phyloP scores from a whole-genome alignment of 352 stramenopile species.

The Phytophthora hibernalis region DNA sequence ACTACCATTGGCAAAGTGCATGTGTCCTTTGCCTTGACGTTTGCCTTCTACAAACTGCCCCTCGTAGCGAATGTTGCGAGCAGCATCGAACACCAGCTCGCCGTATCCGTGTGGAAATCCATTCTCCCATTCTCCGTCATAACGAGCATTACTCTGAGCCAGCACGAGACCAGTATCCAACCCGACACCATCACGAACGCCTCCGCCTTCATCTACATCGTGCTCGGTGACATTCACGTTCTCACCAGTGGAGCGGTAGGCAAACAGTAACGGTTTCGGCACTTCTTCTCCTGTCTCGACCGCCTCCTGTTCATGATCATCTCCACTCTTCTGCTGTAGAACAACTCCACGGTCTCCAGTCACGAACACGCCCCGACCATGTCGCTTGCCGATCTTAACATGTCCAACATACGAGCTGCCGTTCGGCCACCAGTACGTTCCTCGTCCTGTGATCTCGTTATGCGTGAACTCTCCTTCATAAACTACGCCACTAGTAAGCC shows the following conservation, averaged over 20 bases:
- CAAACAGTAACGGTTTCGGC: conserved; percentile 39
- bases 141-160: conserved; percentile 61
- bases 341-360: conserved; percentile 44
- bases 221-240: not conserved
- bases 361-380: conserved; percentile 77
- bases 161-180: conserved; percentile 17
- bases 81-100: conserved; percentile 74
- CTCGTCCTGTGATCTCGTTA: conserved; percentile 74
- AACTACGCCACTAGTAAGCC: conserved; percentile 51
- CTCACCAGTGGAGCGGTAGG: conserved; percentile 21
- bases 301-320: not conserved
- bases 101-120: conserved; percentile 77
- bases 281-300: not conserved
- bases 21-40: conserved; percentile 65
- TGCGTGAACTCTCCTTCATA: conserved; percentile 80
- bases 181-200: not conserved
- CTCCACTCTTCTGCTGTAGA: conserved; percentile 5
- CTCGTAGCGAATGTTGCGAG: conserved; percentile 64
- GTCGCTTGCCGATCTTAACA: conserved; percentile 67
- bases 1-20: conserved; percentile 70
- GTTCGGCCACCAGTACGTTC: conserved; percentile 82
- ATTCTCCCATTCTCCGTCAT: conserved; percentile 82
- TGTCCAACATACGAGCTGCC: conserved; percentile 83
- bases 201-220: conserved; percentile 6
- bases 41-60: conserved; percentile 57